Evolutionary conservation across 371 early-diverging fungal genomes (phyloP), one percentile per base, ranked within the genome.

Genomic region (Saksenaea vasiformis): DNA sequence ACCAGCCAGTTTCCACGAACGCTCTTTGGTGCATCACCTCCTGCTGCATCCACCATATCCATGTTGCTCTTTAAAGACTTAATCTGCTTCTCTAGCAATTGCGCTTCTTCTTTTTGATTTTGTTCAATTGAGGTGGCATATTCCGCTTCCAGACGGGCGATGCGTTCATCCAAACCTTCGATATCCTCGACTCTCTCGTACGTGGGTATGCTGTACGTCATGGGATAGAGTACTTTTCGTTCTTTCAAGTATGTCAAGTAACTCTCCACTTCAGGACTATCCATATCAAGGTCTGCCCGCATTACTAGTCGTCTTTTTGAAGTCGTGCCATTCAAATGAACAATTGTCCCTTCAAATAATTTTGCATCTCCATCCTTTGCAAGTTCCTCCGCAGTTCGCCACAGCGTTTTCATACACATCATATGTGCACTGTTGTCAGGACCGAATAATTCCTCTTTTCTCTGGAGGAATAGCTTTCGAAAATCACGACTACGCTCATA

Each of bases 161-260:
- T 24, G 28, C 75, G 71, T 2, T 67, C 69, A 17, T 67, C 61
- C 9, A 77, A 17, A 17, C 67, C 57, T 24, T 77, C 75, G 0
- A 79, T 68, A 15, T 60, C 39, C 2, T 64, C 31, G 0, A 61
- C 28, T 1, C 15, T 41, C 1, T 64, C 70, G 2, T 54, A 38
- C 7, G 17, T 67, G 31, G 62, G 7, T 13, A 67, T 19, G 5
- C 36, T 54, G n/a, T 51, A 41, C 17, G 34, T 57, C 47, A 31
- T 17, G 2, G 60, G 28, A 17, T 36, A 17, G 27, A 64, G 17
- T 2, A 63, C 34, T 7, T 54, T 22, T 17, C 65, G 55, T 5
- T 67, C 67, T n/a, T 59, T 61, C 22, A 73, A 17, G 10, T 55
- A 53, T 0, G 36, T 27, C 1, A 60, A 37, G 36, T 35, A 75